Percentiles rank a stretch among this genome's conserved stretches.
phyloP scores from a whole-genome alignment of 495 filamentous ascomycete species.

The Trypethelium eluteriae region DNA sequence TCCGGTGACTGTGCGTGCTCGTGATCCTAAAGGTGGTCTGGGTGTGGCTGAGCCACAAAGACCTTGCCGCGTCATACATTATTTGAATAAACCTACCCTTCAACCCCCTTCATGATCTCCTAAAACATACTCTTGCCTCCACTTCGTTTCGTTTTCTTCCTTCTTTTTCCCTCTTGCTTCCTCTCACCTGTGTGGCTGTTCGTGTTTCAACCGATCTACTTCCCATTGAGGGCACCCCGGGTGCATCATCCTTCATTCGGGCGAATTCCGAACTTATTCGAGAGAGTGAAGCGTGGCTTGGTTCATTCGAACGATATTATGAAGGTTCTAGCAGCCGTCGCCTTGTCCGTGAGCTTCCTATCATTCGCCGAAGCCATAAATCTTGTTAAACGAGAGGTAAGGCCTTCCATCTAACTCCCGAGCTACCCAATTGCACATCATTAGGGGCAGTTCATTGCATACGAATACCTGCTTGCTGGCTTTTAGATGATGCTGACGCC shows the following conservation, averaged over 20 bases:
- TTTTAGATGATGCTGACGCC: conserved; percentile 8
- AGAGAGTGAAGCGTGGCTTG: neutral
- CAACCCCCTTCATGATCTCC: neutral
- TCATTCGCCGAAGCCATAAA: conserved; percentile 27
- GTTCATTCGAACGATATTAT: neutral
- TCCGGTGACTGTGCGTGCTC: neutral
- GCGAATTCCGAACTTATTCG: neutral
- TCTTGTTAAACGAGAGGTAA: conserved; percentile 29
- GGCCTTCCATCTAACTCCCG: neutral
- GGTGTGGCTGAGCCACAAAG: neutral
- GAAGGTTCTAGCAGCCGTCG: conserved; percentile 20
- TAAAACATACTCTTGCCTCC: neutral
- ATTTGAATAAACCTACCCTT: neutral
- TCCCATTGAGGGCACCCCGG: neutral
- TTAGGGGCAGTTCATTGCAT: no score
- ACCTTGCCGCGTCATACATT: conserved; percentile 10
- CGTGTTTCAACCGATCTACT: neutral
- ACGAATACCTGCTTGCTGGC: neutral
- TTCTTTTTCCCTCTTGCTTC: neutral
- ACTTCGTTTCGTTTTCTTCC: neutral
- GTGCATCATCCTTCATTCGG: neutral
- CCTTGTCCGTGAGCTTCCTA: conserved; percentile 21
- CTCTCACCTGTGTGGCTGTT: neutral
- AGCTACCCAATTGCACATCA: no score
- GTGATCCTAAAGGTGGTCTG: neutral